Evolutionary conservation across 495 filamentous ascomycete species (phyloP), one percentile per base, ranked within the genome.

Genomic region (Annulohypoxylon maeteangense): DNA sequence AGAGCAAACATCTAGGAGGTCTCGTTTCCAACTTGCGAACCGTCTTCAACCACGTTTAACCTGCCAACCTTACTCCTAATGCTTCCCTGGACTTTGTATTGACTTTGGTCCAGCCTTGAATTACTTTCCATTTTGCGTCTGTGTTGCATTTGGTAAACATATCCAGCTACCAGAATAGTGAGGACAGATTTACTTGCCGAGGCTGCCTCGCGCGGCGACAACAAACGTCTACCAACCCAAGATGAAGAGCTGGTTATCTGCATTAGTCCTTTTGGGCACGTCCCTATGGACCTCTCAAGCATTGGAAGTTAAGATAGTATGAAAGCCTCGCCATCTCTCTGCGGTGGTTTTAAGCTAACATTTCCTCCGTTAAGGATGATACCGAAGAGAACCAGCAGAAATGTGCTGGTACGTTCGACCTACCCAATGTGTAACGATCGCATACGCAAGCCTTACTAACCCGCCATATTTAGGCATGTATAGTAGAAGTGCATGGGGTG

Each of bases 401-500:
- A 90, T 99, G 95, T 82, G 90, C 92, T 77, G 82, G 81, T 83
- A 76, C 56, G 79, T 65, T 16, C 57, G 27, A 31, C 48, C 45
- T 23, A 36, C 47, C 42, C 18, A 50, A 20, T 44, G 16, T 18
- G 8, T 54, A 40, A 25, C 8, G 27, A 23, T 34, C 47, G 12
- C 38, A 23, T 36, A 32, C 4, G 55, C 45, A 32, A 65, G 20
- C 66, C 48, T 68, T 44, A 58, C 66, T 74, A 40, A 74, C 51
- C 20, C 38, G 50, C 7, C n/a, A 4, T 59, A 68, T 62, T 18
- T 58, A 79, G 95, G 95, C 81, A 98, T 99, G 95, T 99, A 98
- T 81, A 94, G 90, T 79, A 90, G 86, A 75, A 92, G 89, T 72
- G 81, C 90, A 18, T 99, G 95, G 95, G 93, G 93, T 67, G 95